phyloP scores from a whole-genome alignment of 805 yeast genomes.

The Myxozyma mucilagina region DNA sequence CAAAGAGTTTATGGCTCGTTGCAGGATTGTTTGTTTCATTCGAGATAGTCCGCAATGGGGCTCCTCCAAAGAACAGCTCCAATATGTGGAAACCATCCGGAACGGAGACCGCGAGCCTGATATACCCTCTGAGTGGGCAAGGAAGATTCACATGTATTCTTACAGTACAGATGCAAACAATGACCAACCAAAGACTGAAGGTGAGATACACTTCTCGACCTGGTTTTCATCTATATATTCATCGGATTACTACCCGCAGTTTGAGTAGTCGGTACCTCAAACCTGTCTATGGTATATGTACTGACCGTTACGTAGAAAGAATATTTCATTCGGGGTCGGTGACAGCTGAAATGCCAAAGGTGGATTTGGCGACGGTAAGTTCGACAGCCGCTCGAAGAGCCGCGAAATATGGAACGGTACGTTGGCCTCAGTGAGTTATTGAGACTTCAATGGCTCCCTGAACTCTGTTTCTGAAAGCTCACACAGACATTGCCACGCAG shows the following conservation, averaged over 20 bases:
- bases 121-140: slow-evolving; percentile 23
- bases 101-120: not conserved
- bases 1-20: slow-evolving; percentile 14
- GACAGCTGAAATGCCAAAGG: not conserved
- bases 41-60: slow-evolving; percentile 25
- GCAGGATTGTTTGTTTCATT: slow-evolving; percentile 24
- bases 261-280: not conserved
- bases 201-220: not conserved
- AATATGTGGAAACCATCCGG: slow-evolving; percentile 13
- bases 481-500: too few species aligned
- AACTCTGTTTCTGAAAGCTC: too few species aligned
- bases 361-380: slow-evolving; percentile 19
- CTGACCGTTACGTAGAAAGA: not conserved
- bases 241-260: not conserved
- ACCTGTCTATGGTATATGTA: not conserved
- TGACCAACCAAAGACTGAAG: not conserved
- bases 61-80: slow-evolving; percentile 14
- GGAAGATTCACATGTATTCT: slow-evolving; percentile 11
- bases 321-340: not conserved
- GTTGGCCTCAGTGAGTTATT: not conserved
- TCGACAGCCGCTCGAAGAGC: slow-evolving; percentile 26
- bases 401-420: slow-evolving; percentile 12
- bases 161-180: not conserved
- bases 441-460: too few species aligned
- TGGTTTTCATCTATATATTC: too few species aligned